These are phyloP conservation scores for Vaccinium macrocarpon DNA, from an alignment of 148 eudicot species.

Conservation along the genomic window DNA sequence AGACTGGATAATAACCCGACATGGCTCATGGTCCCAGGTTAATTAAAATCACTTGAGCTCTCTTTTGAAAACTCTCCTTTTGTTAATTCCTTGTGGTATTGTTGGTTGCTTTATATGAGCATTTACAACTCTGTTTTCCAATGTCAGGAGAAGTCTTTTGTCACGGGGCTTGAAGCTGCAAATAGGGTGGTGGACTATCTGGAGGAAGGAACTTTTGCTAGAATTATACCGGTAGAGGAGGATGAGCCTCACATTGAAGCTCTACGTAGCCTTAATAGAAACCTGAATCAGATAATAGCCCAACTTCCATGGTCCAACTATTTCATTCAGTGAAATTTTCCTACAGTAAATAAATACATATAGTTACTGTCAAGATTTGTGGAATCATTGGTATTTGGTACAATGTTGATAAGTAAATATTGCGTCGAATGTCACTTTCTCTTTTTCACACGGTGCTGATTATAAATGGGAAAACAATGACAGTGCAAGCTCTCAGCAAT, in stretches of 20 bases:
- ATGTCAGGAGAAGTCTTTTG: slow-evolving; percentile 61
- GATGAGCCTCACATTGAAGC: slow-evolving; percentile 69
- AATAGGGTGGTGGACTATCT: slow-evolving; percentile 68
- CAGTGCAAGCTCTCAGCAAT: no score
- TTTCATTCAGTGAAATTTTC: slow-evolving; percentile 42
- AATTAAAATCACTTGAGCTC: background rate
- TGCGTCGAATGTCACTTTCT: background rate
- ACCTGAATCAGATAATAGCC: slow-evolving; percentile 37
- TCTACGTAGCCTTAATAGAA: slow-evolving; percentile 57
- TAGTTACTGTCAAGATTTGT: background rate
- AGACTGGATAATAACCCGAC: slow-evolving; percentile 70
- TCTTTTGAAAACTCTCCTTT: background rate
- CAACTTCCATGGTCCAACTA: slow-evolving; percentile 69
- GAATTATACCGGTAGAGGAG: slow-evolving; percentile 54
- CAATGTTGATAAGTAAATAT: background rate
- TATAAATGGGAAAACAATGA: no score
- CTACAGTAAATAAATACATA: background rate
- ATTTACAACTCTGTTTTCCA: background rate
- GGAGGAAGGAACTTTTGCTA: slow-evolving; percentile 56
- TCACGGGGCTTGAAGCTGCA: slow-evolving; percentile 80
- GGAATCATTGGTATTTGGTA: background rate
- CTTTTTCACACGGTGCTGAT: background rate
- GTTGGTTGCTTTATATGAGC: background rate
- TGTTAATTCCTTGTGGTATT: background rate
- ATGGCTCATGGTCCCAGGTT: slow-evolving; percentile 85